Conservation (phyloP, 2,329 filamentous ascomycete species). For the Metarhizium sp. region DNA sequence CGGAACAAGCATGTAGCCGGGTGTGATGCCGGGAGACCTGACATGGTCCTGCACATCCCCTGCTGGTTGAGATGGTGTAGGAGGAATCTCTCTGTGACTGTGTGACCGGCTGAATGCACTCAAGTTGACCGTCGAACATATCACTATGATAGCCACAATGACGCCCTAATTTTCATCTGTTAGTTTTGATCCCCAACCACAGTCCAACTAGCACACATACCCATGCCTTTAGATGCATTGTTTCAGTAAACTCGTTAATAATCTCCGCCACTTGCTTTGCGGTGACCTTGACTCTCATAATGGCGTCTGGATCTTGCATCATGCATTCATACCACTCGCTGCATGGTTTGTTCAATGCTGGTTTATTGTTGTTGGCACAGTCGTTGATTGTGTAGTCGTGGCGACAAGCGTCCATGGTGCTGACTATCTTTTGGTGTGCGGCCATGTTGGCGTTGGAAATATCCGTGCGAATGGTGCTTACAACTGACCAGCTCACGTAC, state of each 20-base stretch:
- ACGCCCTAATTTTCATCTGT: conserved; percentile 30
- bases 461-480: conserved; percentile 63
- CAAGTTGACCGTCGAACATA: conserved; percentile 42
- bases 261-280: conserved; percentile 87
- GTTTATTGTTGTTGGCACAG: conserved; percentile 57
- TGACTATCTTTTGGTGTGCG: conserved; percentile 58
- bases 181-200: not conserved
- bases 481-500: conserved; percentile 61
- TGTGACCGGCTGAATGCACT: conserved; percentile 27
- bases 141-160: conserved; percentile 38
- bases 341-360: conserved; percentile 65
- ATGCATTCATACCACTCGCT: conserved; percentile 81
- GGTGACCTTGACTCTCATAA: conserved; percentile 71
- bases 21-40: conserved; percentile 21
- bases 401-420: conserved; percentile 64
- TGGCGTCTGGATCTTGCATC: conserved; percentile 67
- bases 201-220: conserved; percentile 25
- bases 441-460: conserved; percentile 63
- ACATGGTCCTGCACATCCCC: conserved; percentile 10
- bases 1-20: conserved; percentile 41
- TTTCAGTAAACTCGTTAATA: conserved; percentile 86
- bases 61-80: conserved; percentile 8
- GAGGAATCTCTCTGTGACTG: conserved; percentile 1
- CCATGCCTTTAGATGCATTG: conserved; percentile 73
- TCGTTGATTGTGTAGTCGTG: conserved; percentile 66